Percentiles rank a stretch among this genome's conserved stretches.
Evolutionary conservation across 1,284 basidiomycete genomes (phyloP).

Genomic region (Boletus sp.): DNA sequence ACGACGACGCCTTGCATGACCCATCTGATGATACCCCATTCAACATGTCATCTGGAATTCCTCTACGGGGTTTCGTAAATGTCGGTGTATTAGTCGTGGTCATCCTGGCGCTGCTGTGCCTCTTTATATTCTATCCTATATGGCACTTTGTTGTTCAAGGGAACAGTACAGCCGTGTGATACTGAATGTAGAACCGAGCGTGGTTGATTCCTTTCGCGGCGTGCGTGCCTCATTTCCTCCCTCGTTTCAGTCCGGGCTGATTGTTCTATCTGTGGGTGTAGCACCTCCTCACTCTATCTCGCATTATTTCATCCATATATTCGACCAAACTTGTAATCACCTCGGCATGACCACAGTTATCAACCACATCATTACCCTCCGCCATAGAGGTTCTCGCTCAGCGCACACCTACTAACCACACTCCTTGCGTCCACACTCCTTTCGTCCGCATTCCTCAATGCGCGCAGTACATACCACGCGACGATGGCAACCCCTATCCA

Average conservation of each 20-base stretch:
- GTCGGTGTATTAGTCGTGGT: slow-evolving; percentile 54
- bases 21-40: slow-evolving; percentile 38
- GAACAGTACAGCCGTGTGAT: slow-evolving; percentile 10
- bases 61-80: slow-evolving; percentile 57
- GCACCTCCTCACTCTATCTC: background rate
- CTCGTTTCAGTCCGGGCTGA: background rate
- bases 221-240: slow-evolving; percentile 8
- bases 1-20: slow-evolving; percentile 62
- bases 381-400: background rate
- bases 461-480: background rate
- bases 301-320: slow-evolving; percentile 10
- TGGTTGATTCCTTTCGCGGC: background rate
- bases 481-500: background rate
- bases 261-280: background rate
- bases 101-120: slow-evolving; percentile 47
- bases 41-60: slow-evolving; percentile 32
- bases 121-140: slow-evolving; percentile 83
- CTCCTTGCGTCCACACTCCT: slow-evolving; percentile 6
- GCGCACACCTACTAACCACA: background rate
- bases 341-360: slow-evolving; percentile 1
- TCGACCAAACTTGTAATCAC: slow-evolving; percentile 1
- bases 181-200: background rate
- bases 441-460: too few relatives aligned
- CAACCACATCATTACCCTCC: background rate
- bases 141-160: slow-evolving; percentile 33